Evolutionary conservation across 305 asterid species (phyloP), one percentile per base, ranked within the genome.

Genomic region (Salvia sclarea): DNA sequence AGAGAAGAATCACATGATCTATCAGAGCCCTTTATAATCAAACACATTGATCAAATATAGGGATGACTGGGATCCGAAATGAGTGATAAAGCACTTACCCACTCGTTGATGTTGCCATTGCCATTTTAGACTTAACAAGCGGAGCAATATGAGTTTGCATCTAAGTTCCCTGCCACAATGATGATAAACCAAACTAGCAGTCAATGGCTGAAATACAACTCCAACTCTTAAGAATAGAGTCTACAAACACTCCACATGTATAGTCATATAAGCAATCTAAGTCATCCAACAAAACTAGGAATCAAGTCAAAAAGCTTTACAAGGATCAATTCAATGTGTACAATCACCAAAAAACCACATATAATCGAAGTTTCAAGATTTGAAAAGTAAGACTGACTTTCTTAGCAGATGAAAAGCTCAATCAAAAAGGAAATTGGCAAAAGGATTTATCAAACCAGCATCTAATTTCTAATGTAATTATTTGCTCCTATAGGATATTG

Each of bases 81-180:
- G 18, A 31, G 48, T 18, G 44, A 6, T 17, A 44, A 47, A 69
- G 16, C 45, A 67, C 83, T 76, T 35, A 85, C 89, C 80, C 43
- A 50, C 59, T 72, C 13, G 66, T 69, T 18, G 85, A 44, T 22
- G 78, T 68, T 80, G 75, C 83, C 55, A 47, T 71, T 16, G 68
- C 76, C 77, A 71, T 83, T 68, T 66, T 58, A 66, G 66, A 72
- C 66, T 69, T 66, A 30, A 53, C 76, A 38, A 30, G 71, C 24
- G 68, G 30, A 77, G 74, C 69, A 68, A 61, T 72, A 47, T 14
- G 76, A 8, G 84, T 69, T 70, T 66, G 74, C 85, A 76, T 72
- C 18, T 35, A 73, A 11, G 38, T 55, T 53, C 66, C 66, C 79
- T 66, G 47, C 8, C 30, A 58, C 53, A 28, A 35, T 13, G 9